Evolutionary conservation across 2,329 filamentous ascomycete species (phyloP), one percentile per base, ranked within the genome.

Genomic region (Grosmannia serpens): DNA sequence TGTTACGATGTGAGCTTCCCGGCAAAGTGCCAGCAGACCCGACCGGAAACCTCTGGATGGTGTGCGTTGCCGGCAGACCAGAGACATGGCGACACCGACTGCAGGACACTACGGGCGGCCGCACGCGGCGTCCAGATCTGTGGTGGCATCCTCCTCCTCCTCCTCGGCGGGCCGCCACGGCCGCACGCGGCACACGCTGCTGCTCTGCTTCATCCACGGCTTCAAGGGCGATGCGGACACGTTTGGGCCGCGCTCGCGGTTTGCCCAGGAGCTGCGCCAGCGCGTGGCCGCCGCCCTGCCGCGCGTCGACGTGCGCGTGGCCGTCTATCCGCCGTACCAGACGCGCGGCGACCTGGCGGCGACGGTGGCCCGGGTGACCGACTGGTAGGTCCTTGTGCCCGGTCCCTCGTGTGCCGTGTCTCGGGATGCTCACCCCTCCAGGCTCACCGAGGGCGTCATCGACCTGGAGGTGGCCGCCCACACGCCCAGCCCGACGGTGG

Each of bases 391-490:
- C n/a, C n/a, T n/a, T n/a, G n/a, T n/a, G n/a, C n/a, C n/a, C n/a
- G n/a, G n/a, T n/a, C n/a, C n/a, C n/a, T n/a, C n/a, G n/a, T n/a
- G n/a, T n/a, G n/a, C n/a, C n/a, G n/a, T n/a, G n/a, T n/a, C n/a
- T n/a, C n/a, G n/a, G n/a, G n/a, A n/a, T n/a, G n/a, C n/a, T n/a
- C n/a, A n/a, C n/a, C n/a, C n/a, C n/a, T n/a, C n/a, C n/a, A n/a
- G n/a, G 89, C 82, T 97, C 20, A 84, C 91, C 64, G 87, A 96
- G 69, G 89, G 89, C 66, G 89, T 97, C 65, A 96, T 97, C 66
- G 94, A 97, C 70, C 77, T 96, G 66, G 92, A 99, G 73, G 91
- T 96, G 59, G 84, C 81, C 31, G 87, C 88, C 64, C 79, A 80
- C 52, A 92, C 90, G 0, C 82, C 88, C 1, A 91, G 87, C 6